Evolutionary conservation across 2,329 filamentous ascomycete species (phyloP), one percentile per base, ranked within the genome.

Genomic region (Didymella keratinophila): DNA sequence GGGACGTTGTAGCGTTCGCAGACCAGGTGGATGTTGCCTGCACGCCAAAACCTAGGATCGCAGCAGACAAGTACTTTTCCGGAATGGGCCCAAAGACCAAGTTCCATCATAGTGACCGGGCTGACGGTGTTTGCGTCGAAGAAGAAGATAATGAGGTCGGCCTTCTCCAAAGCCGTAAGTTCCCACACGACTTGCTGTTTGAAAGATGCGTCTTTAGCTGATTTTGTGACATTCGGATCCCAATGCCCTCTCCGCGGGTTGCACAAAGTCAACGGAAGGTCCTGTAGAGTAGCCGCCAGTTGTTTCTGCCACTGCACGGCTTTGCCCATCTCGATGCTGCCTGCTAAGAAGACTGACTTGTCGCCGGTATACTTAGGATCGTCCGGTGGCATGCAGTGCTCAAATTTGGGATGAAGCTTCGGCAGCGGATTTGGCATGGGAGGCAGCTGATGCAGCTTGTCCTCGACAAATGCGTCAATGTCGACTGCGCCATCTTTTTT

Each of bases 131-230:
- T 74, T 1, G 79, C 76, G 44, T 84, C 80, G 55, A 89, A 86
- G 70, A 84, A 86, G 52, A 89, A 77, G 23, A 83, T 82, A 7
- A 89, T 75, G 5, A 89, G 66, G 63, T 83, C 79, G 0, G 84
- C 84, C 1, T 62, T 60, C 14, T 85, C 81, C 62, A 86, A 82
- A 71, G 80, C 84, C 16, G 82, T 78, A 2, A 89, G 78, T 76
- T 90, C 87, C 87, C 87, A 89, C 28, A 80, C 73, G 0, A 86
- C 80, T 69, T 90, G 87, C 37, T 81, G 73, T 9, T 71, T 72
- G 73, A 85, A 89, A 0, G 75, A 79, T 2, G 63, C 60, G 56
- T 81, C 60, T 30, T 60, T 63, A n/a, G 60, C 63, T 12, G 60
- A 81, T 52, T 87, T 83, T 14, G 62, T 73, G 81, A 84, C 86